Evolutionary conservation across 2,329 filamentous ascomycete species (phyloP).

Genomic region (Phoma sp.): DNA sequence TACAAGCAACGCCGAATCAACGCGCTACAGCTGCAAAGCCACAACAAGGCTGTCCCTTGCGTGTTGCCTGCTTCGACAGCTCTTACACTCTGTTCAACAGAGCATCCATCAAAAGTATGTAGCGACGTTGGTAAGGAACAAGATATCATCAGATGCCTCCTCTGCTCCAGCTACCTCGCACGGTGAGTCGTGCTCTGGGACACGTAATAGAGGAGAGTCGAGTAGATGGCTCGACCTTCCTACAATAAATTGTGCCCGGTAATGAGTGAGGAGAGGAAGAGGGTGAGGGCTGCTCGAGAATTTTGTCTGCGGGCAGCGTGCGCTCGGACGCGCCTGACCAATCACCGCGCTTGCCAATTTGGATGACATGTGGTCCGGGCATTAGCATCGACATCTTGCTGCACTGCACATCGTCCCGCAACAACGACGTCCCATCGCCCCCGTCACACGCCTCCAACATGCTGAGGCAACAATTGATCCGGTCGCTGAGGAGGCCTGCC

Average conservation of each 20-base stretch:
- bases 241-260: conserved; percentile 70
- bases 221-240: conserved; percentile 58
- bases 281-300: conserved; percentile 21
- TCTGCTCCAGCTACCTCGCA: conserved; percentile 71
- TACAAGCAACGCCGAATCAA: conserved; percentile 1
- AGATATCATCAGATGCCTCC: conserved; percentile 64
- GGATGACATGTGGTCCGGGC: conserved; percentile 16
- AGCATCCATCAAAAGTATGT: conserved; percentile 50
- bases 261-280: conserved; percentile 60
- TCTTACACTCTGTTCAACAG: not conserved
- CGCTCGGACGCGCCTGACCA: conserved; percentile 34
- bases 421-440: conserved; percentile 34
- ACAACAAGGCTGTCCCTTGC: not conserved
- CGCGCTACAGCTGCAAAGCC: not conserved
- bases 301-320: conserved; percentile 30
- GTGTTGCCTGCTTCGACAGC: not conserved
- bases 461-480: conserved; percentile 69
- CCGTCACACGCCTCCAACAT: conserved; percentile 51
- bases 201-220: conserved; percentile 67
- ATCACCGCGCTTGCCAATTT: conserved; percentile 29
- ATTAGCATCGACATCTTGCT: not conserved
- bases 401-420: conserved; percentile 19
- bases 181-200: conserved; percentile 62
- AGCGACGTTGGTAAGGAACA: conserved; percentile 72
- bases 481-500: conserved; percentile 65